Conservation (phyloP, 148 eudicot species). For the Cornus florida region DNA sequence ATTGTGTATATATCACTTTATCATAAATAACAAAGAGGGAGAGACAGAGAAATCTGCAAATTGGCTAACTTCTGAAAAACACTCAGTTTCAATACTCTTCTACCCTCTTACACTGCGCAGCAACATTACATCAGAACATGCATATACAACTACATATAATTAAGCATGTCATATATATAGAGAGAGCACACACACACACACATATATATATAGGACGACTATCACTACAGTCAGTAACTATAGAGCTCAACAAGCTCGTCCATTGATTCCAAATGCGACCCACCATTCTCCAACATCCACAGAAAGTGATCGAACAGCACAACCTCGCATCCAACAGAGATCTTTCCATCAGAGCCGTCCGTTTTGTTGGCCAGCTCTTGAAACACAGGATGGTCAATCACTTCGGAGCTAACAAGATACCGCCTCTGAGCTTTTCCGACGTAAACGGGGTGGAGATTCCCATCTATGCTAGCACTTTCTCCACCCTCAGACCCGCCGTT, state of each 20-base stretch:
- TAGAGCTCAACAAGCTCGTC: constrained; percentile 55
- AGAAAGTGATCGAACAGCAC: constrained; percentile 69
- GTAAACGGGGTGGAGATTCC: constrained; percentile 39
- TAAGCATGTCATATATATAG: neutral
- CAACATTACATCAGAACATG: no score
- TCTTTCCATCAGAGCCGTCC: constrained; percentile 19
- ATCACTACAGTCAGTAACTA: constrained; percentile 24
- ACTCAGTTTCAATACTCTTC: no score
- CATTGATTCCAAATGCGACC: constrained; percentile 37
- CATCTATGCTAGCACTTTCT: no score
- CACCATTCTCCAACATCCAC: constrained; percentile 60
- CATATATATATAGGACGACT: neutral
- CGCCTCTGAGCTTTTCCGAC: constrained; percentile 53
- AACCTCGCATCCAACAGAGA: constrained; percentile 51
- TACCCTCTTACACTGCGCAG: no score
- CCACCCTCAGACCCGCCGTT: neutral
- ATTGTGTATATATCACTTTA: no score
- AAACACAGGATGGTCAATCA: constrained; percentile 41
- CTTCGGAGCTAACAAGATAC: constrained; percentile 41
- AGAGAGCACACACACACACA: no score
- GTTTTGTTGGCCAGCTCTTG: constrained; percentile 35
- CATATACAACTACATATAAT: neutral
- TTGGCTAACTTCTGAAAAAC: no score
- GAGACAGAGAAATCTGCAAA: no score
- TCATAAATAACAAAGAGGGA: no score